These are phyloP conservation scores for Conoideocrella luteorostrata DNA, from an alignment of 2,329 filamentous ascomycete species.

Conservation along the genomic window DNA sequence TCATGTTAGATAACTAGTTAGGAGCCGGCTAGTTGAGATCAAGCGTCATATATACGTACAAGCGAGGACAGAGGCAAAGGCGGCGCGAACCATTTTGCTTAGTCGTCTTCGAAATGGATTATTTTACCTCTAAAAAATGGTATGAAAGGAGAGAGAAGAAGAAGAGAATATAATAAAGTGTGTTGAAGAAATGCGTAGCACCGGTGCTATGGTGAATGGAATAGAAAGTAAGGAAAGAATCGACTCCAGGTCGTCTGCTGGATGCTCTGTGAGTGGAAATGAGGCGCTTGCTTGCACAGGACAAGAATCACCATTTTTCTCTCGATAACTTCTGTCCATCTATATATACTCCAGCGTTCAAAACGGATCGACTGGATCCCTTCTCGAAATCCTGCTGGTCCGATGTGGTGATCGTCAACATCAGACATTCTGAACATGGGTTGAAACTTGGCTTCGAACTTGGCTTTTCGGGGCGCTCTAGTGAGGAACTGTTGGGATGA, in stretches of 20 bases:
- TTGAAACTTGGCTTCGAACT: conserved; percentile 4
- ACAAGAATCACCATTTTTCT: neutral
- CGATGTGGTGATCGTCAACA: neutral
- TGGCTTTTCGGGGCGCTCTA: neutral
- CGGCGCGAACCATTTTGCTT: conserved; percentile 19
- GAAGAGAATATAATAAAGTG: neutral
- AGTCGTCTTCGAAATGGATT: no score
- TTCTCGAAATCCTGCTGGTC: neutral
- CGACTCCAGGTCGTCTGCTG: conserved; percentile 5
- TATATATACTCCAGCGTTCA: neutral
- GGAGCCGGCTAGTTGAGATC: neutral
- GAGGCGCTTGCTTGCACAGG: neutral
- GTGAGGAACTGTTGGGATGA: neutral
- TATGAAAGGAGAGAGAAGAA: no score
- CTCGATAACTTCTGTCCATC: no score
- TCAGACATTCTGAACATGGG: neutral
- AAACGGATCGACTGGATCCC: neutral
- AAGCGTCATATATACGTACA: conserved; percentile 16
- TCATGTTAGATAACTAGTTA: neutral
- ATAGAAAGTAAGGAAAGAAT: conserved; percentile 2
- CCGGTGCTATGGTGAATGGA: neutral
- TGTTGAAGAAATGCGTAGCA: neutral
- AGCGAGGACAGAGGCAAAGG: conserved; percentile 16
- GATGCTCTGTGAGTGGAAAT: neutral
- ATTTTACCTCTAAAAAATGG: no score